Base-by-base conservation (phyloP, 257 asterid genomes). In the Salvia miltiorrhiza region DNA sequence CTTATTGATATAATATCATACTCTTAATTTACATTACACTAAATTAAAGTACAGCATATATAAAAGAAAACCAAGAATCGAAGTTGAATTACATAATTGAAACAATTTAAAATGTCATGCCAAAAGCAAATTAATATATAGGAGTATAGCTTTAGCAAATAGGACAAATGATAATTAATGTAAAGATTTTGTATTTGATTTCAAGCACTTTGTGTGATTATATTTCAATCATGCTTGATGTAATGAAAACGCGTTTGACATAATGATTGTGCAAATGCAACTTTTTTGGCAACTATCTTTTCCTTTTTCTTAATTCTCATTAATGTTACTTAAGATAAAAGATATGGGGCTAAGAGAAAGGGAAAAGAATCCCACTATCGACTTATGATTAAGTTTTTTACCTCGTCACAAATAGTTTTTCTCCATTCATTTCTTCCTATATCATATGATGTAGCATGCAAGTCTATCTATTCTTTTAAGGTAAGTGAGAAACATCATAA, bases 191-290 rank as follows among this genome's bases (percentile, higher is more conserved):
- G n/a, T 26, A 58, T 71, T 60, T 76, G 65, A 48, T 70, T 45
- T 39, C 5, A 56, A 58, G 70, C 69, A 41, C 73, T 70, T 56
- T 58, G 47, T 65, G 74, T 71, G 75, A 73, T 77, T 50, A 77
- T 77, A 73, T 61, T 66, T 64, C 82, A 77, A 72, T 77, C 72
- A 77, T 72, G 69, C 61, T 19, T 62, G 69, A 68, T 77, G 78
- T 69, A 53, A 73, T 64, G 66, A 67, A 72, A 77, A 73, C 75
- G 76, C 76, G 78, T 77, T 72, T 72, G 72, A 77, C 75, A 72
- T 61, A 60, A 77, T 77, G 49, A 77, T 77, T 73, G 9, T 69
- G 65, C 78, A 73, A 73, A 78, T 73, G 57, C 69, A 50, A 79
- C 77, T 75, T 75, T 68, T 54, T 73, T 11, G 26, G 26, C 65